Evolutionary conservation across 2,329 filamentous ascomycete genomes (phyloP).

Genomic region (Mollisia scopiformis): DNA sequence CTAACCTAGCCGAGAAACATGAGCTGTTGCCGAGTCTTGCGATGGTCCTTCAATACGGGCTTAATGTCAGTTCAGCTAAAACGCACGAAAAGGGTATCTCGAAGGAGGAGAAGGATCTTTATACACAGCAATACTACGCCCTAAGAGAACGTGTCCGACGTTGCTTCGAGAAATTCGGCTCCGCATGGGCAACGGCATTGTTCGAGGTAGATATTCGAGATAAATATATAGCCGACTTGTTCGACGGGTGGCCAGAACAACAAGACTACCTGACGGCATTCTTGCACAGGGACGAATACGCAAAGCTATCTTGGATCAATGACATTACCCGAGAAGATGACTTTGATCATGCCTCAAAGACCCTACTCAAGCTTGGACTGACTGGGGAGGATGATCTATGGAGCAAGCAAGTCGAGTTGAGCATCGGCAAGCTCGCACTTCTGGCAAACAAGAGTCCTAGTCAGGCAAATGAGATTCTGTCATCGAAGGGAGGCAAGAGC

Average conservation of each 20-base stretch:
- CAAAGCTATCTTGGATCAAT: constrained; percentile 92
- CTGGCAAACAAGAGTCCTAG: constrained; percentile 60
- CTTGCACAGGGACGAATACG: constrained; percentile 70
- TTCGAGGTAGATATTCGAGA: constrained; percentile 77
- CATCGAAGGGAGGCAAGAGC: constrained; percentile 39
- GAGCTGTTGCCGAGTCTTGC: constrained; percentile 66
- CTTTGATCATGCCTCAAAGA: constrained; percentile 71
- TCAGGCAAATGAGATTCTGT: constrained; percentile 39
- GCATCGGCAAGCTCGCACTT: constrained; percentile 80
- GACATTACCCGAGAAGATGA: constrained; percentile 79
- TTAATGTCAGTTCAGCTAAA: constrained; percentile 14
- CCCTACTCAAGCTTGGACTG: constrained; percentile 70
- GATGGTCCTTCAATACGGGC: constrained; percentile 40
- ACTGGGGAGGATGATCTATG: constrained; percentile 78
- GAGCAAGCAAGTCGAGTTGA: constrained; percentile 93
- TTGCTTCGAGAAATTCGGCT: constrained; percentile 54
- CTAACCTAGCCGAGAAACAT: constrained; percentile 64
- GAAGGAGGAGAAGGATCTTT: constrained; percentile 13
- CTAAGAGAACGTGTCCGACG: constrained; percentile 37
- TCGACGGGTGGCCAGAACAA: constrained; percentile 73
- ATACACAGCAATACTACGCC: background rate
- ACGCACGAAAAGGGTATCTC: constrained; percentile 8
- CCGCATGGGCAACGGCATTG: constrained; percentile 66
- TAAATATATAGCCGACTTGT: constrained; percentile 66
- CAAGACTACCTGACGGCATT: constrained; percentile 76